Evolutionary conservation across 78 protist species (phyloP), one percentile per base, ranked within the genome.

Genomic region (Dictyostelium capitatum): DNA sequence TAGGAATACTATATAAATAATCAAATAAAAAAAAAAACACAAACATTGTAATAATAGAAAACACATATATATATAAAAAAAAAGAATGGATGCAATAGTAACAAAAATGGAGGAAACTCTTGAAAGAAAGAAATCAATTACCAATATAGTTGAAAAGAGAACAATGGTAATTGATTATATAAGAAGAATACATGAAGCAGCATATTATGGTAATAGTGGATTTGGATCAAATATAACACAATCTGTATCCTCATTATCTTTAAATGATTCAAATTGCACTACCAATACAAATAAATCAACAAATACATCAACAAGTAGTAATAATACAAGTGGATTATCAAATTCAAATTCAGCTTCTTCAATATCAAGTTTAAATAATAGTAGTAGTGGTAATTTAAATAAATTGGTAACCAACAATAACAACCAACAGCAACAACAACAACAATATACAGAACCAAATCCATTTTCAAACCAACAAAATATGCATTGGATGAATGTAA

Each of bases 401-500:
- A 67, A 67, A 67, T 17, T 67, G 30, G 25, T 37, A 37, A 37
- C 1, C 2, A 51, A 14, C 56, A 51, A 4, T 12, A 51, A 51
- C 23, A 15, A 48, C 70, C 74, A 65, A 43, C 23, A 15, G 75
- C 70, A 62, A 62, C 23, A 37, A 37, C 10, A 62, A 32, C 0
- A 32, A 25, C 70, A 62, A 25, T 37, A 62, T 25, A 62, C 28
- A 25, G 70, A 62, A 62, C 70, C 70, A 62, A 62, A 62, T 62
- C 70, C 70, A 25, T 62, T 28, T 41, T 32, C 75, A 28, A 67
- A 19, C 15, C 75, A 62, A 62, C 70, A 67, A 20, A 67, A 67
- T 67, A 79, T 85, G 50, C 92, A 85, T 85, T 85, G 92, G 92
- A 85, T 85, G 92, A 85, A 85, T 62, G 92, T 85, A 50, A 46